These are phyloP conservation scores for Aspergillus arachidicola DNA, from an alignment of 2,329 filamentous ascomycete species.

Conservation along the genomic window DNA sequence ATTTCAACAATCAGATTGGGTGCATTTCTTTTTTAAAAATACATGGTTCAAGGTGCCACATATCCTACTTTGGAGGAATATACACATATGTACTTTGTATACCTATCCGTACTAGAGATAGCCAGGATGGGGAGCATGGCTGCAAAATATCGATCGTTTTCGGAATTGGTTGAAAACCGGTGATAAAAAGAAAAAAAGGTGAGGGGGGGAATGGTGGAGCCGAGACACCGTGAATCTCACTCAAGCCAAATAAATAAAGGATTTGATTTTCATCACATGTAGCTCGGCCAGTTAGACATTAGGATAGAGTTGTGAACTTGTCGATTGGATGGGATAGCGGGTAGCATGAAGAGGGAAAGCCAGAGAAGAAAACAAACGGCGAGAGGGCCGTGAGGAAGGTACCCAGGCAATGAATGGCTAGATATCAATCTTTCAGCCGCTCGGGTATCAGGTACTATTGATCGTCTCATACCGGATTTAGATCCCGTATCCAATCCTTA, in stretches of 20 bases:
- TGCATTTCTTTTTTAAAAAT: background rate
- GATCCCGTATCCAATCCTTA: background rate
- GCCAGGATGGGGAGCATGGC: background rate
- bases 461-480: constrained; percentile 4
- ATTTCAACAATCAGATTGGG: background rate
- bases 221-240: background rate
- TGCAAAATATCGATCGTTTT: background rate
- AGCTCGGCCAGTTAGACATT: background rate
- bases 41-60: background rate
- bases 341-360: background rate
- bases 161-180: background rate
- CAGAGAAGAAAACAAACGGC: background rate
- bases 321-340: background rate
- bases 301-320: background rate
- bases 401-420: background rate
- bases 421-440: background rate
- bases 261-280: background rate
- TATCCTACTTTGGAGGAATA: background rate
- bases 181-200: background rate
- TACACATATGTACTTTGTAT: background rate
- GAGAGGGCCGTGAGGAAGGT: background rate
- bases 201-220: background rate
- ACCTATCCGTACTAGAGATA: background rate
- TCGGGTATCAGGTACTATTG: constrained; percentile 2
- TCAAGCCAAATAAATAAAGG: background rate